Evolutionary conservation across 306 rosid species (phyloP), one percentile per base, ranked within the genome.

Genomic region (Cucumis melo): DNA sequence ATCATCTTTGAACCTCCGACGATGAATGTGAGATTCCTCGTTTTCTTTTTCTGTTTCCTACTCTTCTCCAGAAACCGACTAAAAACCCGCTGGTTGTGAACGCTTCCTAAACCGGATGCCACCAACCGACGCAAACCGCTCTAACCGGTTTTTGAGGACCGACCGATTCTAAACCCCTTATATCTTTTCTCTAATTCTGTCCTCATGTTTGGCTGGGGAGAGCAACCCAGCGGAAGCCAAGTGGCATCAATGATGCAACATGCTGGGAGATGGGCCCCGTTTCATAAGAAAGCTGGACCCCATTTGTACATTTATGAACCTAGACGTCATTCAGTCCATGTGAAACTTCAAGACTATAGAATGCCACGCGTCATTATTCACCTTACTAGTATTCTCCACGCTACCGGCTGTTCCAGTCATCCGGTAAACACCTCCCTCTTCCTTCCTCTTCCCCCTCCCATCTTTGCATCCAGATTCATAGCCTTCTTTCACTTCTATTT

Each of bases 381-480:
- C 10, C 80, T 42, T 56, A 72, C 67, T 27, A 53, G 24, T 29
- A 53, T 21, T 10, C 77, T 27, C 5, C 29, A 72, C 77, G 81
- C 82, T 38, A 84, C 83, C 78, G 83, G 67, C 73, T 64, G 16
- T 68, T 13, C 78, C 80, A 13, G 78, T 80, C 29, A 42, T 19
- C 73, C 9, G 76, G 82, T 71, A 11, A 51, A 14, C 66, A 27
- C 29, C 29, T 0, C 41, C 23, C 19, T 27, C 39, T 7, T 57
- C 53, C 10, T 27, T 39, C 23, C 29, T 2, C 29, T 8, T 13
- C 19, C 61, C 36, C 11, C 41, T 61, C 20, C 71, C 63, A 32
- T 54, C 38, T 58, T 79, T 42, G 21, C 62, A 15, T 64, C 83
- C 83, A 75, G 62, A 78, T 80, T 74, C 83, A 80, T 75, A 13